Evolutionary conservation across 2,329 filamentous ascomycete genomes (phyloP), one percentile per base, ranked within the genome.

Genomic region (Davidsoniella neocaledoniae): DNA sequence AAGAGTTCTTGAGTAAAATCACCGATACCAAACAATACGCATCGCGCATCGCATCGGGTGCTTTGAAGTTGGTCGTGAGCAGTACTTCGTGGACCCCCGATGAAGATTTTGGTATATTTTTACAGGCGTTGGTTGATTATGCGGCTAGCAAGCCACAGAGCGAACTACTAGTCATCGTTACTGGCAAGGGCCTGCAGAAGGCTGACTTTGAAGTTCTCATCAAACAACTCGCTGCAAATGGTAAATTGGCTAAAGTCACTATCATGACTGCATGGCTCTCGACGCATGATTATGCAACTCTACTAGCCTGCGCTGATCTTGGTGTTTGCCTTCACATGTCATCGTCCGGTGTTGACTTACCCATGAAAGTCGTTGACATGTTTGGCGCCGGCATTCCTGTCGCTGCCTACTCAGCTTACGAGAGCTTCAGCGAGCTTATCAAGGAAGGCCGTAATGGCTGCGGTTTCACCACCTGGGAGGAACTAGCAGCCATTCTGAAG

Each of bases 281-380:
- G 7, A 81, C 85, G 4, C 71, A 77, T 49, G 83, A 94, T 62
- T 98, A 98, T 61, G 90, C 91, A 1, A 72, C 70, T 1, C 72
- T 98, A 3, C 77, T 98, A 26, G 84, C 82, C 9, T 81, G 81
- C 42, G 87, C 91, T 2, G 90, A 95, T 58, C 69, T 98, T 0
- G 91, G 91, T 8, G 77, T 98, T 21, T 94, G 86, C 51, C 69
- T 98, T 23, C 91, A 98, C 66, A 94, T 79, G 56, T 95, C 87
- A 12, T 93, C 84, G 56, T 94, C 86, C 2, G 91, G 91, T 1
- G 87, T 98, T 0, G 91, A 98, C 64, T 69, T 98, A 17, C 91
- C 91, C 0, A 98, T 98, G 91, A 98, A 98, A 66, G 87, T 98
- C 1, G 88, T 98, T 12, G 91, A 98, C 62, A 95, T 98, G 88